phyloP scores from a whole-genome alignment of 441 rosid genomes.

The Populus hybrid region DNA sequence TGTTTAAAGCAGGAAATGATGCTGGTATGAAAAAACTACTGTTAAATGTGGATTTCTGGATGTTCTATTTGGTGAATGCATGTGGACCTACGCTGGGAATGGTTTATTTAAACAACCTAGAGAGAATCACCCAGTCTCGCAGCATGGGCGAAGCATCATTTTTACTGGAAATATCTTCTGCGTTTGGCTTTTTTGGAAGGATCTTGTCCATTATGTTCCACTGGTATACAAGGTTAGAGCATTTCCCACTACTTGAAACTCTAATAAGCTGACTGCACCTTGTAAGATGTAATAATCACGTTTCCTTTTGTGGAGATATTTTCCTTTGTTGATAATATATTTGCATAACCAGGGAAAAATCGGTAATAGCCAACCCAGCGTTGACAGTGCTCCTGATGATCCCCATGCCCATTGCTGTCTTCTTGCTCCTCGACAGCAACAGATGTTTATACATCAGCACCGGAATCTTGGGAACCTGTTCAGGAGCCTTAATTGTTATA shows the following conservation, averaged over 20 bases:
- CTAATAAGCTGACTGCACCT: not conserved
- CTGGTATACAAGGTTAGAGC: conserved; percentile 21
- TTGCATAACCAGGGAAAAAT: conserved; percentile 15
- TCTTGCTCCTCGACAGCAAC: conserved; percentile 19
- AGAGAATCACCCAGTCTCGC: conserved; percentile 15
- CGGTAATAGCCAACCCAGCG: conserved; percentile 16
- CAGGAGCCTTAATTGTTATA: conserved; percentile 22
- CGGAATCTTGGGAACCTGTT: conserved; percentile 26
- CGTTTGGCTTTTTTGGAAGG: conserved; percentile 28
- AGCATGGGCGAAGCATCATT: conserved; percentile 8
- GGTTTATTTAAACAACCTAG: conserved; percentile 27
- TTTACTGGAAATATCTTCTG: conserved; percentile 20
- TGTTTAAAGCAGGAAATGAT: conserved; percentile 1
- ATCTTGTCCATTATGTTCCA: conserved; percentile 18
- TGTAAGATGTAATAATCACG: no score
- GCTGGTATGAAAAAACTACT: not conserved
- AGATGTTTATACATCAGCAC: conserved; percentile 22
- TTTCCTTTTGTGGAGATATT: no score
- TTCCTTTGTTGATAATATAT: not conserved
- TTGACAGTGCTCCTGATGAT: conserved; percentile 21
- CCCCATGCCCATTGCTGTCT: conserved; percentile 27
- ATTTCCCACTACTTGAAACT: not conserved
- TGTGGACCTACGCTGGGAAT: conserved; percentile 25
- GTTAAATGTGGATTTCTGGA: conserved; percentile 26
- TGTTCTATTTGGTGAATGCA: conserved; percentile 24